These are phyloP conservation scores for Sanghuangporus sanghuang DNA, from an alignment of 1,284 basidiomycete genomes.

Conservation along the genomic window DNA sequence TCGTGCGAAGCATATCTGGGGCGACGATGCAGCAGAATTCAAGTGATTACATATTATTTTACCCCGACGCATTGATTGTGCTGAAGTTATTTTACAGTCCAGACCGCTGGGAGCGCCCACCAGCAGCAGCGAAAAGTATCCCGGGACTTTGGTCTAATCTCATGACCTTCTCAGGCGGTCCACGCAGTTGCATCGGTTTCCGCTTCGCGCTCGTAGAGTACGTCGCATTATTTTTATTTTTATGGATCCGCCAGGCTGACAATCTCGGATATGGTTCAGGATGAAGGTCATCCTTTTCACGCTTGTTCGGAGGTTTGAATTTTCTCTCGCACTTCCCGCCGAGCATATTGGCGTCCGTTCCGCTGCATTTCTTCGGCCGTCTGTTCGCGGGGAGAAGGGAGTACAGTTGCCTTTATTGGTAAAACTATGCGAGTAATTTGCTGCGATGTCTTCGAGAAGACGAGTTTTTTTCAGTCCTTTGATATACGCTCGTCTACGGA, in stretches of 20 bases:
- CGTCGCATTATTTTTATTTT: slow-evolving; percentile 6
- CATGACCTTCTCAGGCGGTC: slow-evolving; percentile 29
- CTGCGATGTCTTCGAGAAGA: neutral
- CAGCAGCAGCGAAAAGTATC: slow-evolving; percentile 21
- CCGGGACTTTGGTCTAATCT: slow-evolving; percentile 28
- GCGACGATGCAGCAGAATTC: slow-evolving; percentile 36
- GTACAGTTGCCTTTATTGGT: slow-evolving; percentile 24
- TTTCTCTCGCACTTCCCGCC: slow-evolving; percentile 22
- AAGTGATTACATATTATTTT: slow-evolving; percentile 1
- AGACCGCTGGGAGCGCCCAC: slow-evolving; percentile 27
- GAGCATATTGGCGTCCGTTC: slow-evolving; percentile 21
- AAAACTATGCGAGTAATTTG: slow-evolving; percentile 2
- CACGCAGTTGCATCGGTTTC: slow-evolving; percentile 34
- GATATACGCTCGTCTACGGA: too few relatives aligned
- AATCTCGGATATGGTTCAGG: slow-evolving; percentile 6
- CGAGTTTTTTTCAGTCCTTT: too few relatives aligned
- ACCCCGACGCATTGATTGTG: neutral
- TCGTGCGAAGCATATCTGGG: slow-evolving; percentile 34
- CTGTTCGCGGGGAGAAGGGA: slow-evolving; percentile 14
- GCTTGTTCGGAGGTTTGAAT: slow-evolving; percentile 22
- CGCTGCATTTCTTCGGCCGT: slow-evolving; percentile 20
- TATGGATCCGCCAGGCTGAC: neutral
- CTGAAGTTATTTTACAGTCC: slow-evolving; percentile 20
- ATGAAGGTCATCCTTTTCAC: slow-evolving; percentile 26
- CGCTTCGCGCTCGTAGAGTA: slow-evolving; percentile 39